These are phyloP conservation scores for Lactarius trivialis DNA, from an alignment of 768 basidiomycete genomes.

Conservation along the genomic window DNA sequence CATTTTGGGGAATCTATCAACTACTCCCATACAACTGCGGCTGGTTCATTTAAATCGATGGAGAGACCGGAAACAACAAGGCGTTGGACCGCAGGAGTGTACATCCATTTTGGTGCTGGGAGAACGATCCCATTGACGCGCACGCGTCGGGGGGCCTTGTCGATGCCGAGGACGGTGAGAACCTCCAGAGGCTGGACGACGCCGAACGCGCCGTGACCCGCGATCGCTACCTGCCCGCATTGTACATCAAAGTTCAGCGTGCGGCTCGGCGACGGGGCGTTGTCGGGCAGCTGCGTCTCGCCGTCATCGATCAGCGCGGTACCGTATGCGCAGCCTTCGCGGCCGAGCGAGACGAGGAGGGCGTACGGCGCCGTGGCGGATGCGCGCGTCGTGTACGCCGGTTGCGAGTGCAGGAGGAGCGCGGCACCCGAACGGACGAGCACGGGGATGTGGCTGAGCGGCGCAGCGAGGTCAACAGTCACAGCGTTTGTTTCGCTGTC, in stretches of 20 bases:
- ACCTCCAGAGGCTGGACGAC: slow-evolving; percentile 43
- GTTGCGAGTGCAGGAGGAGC: slow-evolving; percentile 53
- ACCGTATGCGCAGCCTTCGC: slow-evolving; percentile 47
- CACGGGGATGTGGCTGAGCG: slow-evolving; percentile 69
- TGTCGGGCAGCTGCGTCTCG: slow-evolving; percentile 37
- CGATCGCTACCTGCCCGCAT: slow-evolving; percentile 34
- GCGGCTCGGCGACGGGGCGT: slow-evolving; percentile 42
- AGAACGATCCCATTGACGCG: slow-evolving; percentile 1
- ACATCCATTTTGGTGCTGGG: slow-evolving; percentile 11
- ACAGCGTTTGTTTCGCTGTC: slow-evolving; percentile 27
- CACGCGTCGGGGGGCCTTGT: slow-evolving; percentile 1
- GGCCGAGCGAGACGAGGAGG: slow-evolving; percentile 51
- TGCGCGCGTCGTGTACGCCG: slow-evolving; percentile 63
- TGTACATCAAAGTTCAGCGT: slow-evolving; percentile 40
- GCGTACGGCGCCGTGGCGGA: slow-evolving; percentile 56
- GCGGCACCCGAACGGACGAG: slow-evolving; percentile 67
- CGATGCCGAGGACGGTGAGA: slow-evolving; percentile 52
- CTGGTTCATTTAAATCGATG: slow-evolving; percentile 11
- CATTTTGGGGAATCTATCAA: not conserved
- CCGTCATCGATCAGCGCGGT: slow-evolving; percentile 68
- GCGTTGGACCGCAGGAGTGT: slow-evolving; percentile 11
- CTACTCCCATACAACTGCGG: slow-evolving; percentile 7
- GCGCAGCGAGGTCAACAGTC: slow-evolving; percentile 51
- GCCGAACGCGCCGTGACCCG: slow-evolving; percentile 35
- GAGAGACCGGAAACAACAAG: slow-evolving; percentile 10